These are phyloP conservation scores for Xylariales sp. DNA, from an alignment of 2,329 filamentous ascomycete genomes.

Conservation along the genomic window DNA sequence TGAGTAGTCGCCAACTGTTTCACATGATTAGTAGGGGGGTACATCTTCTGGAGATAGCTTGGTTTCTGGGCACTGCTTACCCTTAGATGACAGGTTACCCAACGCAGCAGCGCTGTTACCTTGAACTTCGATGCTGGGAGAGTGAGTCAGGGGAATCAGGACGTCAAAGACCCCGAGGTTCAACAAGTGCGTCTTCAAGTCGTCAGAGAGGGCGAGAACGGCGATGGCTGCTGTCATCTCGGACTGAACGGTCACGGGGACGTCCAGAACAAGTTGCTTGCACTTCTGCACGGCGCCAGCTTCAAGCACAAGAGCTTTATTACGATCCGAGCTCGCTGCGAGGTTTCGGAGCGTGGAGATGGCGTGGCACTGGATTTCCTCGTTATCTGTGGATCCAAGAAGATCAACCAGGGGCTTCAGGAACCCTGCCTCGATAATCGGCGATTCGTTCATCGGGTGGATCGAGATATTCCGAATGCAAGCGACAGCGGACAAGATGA, in stretches of 20 bases:
- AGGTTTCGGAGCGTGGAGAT: conserved; percentile 95
- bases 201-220: conserved; percentile 90
- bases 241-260: conserved; percentile 90
- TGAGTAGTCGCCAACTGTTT: conserved; percentile 84
- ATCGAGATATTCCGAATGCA: conserved; percentile 99
- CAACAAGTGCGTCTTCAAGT: conserved; percentile 86
- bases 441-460: conserved; percentile 94
- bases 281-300: conserved; percentile 97
- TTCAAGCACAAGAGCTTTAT: conserved; percentile 96
- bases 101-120: conserved; percentile 95
- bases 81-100: conserved; percentile 95
- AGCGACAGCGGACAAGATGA: conserved; percentile 94
- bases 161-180: conserved; percentile 95
- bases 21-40: neutral
- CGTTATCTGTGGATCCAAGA: conserved; percentile 91
- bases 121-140: conserved; percentile 94
- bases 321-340: conserved; percentile 92
- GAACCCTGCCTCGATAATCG: conserved; percentile 97
- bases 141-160: conserved; percentile 90
- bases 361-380: conserved; percentile 98
- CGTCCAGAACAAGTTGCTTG: conserved; percentile 91
- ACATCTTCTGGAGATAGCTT: too few species aligned
- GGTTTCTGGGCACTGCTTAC: too few species aligned
- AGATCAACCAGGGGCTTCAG: conserved; percentile 90
- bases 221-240: conserved; percentile 99